Evolutionary conservation across 257 asterid species (phyloP).

Genomic region (Petunia secreta): DNA sequence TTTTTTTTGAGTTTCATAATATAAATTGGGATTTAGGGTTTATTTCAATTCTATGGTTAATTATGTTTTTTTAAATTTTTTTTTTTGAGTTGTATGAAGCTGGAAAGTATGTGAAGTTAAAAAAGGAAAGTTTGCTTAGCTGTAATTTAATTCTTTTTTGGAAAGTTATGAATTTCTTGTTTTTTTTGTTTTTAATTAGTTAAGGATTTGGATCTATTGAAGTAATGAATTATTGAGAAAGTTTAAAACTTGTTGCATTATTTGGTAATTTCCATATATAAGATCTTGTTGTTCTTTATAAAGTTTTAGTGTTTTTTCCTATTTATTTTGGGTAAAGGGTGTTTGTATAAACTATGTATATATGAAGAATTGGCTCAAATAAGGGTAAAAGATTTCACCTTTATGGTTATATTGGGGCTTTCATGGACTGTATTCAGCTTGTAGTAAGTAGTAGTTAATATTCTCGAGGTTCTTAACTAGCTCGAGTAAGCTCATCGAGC

Average conservation of each 20-base stretch:
- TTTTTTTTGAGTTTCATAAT: not conserved
- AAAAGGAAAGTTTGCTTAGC: conserved; percentile 17
- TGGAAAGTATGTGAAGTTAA: conserved; percentile 21
- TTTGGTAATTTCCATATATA: conserved; percentile 25
- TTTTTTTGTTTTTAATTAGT: not conserved
- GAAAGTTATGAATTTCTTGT: not conserved
- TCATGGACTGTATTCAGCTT: conserved; percentile 9
- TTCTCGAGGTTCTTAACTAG: not conserved
- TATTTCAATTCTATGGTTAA: conserved; percentile 18
- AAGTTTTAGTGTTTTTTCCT: not conserved
- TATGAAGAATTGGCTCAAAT: conserved; percentile 12
- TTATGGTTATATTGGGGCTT: not conserved
- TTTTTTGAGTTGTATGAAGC: conserved; percentile 18
- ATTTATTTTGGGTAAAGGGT: conserved; percentile 16
- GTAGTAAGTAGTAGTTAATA: not conserved
- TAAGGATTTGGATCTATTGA: conserved; percentile 17
- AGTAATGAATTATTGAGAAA: not conserved
- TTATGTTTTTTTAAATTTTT: not conserved
- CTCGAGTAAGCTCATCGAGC: not conserved
- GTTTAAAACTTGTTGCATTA: conserved; percentile 16
- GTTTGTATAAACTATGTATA: not conserved
- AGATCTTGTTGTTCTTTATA: conserved; percentile 18
- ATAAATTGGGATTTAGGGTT: conserved; percentile 26
- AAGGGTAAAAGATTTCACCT: conserved; percentile 11
- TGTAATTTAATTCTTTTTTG: not conserved